Base-by-base conservation (phyloP, 768 basidiomycete genomes). In the Termitomyces sp. region DNA sequence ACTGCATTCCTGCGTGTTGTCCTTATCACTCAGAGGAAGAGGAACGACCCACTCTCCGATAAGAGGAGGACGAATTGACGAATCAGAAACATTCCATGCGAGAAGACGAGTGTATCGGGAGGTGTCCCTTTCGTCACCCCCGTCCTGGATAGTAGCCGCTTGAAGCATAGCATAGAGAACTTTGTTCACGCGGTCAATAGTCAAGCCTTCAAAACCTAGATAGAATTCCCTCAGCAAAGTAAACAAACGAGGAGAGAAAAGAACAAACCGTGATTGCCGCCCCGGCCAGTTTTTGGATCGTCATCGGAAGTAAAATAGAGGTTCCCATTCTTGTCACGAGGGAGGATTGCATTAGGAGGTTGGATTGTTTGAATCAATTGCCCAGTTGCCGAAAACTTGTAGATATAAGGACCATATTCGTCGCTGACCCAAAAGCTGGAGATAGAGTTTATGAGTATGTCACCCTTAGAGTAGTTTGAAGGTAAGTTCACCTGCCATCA, bases 321-420 rank as follows among this genome's bases (percentile, higher is more conserved):
- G 16, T 68, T 65, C 2, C 83, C 83, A 9, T 65, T 53, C 6
- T 69, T 67, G 43, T 75, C 70, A 1, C 69, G 58, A 0, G 87
- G 87, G 0, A 86, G 70, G 27, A 84, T 72, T 0, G 87, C 85
- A 4, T 72, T 63, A 0, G 84, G 84, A 0, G 85, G 84, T 63
- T 81, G 74, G 43, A 88, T 85, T 1, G 81, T 79, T 60, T 80
- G 75, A 22, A 86, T 66, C 6, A 87, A 69, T 2, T 74, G 62
- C 1, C 85, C 84, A 26, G 68, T 65, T 0, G 74, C 63, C 0
- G 75, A 68, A 67, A 81, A 81, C 16, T 73, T 76, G 67, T 87
- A 85, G 60, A 87, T 82, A 63, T 84, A 83, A 3, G 84, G 83
- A 1, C 85, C 86, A 61, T 87, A 88, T 69, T 88, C 86, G 64